Conservation (phyloP, 768 basidiomycete genomes). For the Russula abietina region DNA sequence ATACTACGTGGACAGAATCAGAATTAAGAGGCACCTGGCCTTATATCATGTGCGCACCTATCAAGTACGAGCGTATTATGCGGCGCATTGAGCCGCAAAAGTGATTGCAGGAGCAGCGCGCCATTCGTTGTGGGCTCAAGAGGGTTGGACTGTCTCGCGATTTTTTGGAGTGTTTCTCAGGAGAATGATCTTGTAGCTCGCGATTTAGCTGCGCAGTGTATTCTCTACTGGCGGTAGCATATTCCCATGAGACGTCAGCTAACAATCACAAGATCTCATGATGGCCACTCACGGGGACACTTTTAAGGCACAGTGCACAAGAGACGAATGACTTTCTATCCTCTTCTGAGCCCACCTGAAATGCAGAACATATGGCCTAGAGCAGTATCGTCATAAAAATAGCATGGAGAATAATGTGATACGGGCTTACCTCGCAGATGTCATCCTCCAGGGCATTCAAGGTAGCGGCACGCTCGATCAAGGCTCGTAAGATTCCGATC, state of each 20-base stretch:
- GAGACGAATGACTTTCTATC: slow-evolving; percentile 18
- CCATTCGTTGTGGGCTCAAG: slow-evolving; percentile 76
- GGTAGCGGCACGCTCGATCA: slow-evolving; percentile 58
- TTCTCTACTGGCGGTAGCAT: slow-evolving; percentile 21
- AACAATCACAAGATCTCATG: not conserved
- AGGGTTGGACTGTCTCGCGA: slow-evolving; percentile 29
- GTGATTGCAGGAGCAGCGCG: slow-evolving; percentile 77
- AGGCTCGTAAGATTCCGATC: slow-evolving; percentile 70
- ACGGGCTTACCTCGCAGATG: slow-evolving; percentile 22
- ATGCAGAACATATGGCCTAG: slow-evolving; percentile 25
- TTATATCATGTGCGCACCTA: slow-evolving; percentile 42
- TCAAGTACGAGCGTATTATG: slow-evolving; percentile 63
- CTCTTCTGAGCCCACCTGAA: slow-evolving; percentile 17
- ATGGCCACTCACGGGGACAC: slow-evolving; percentile 9
- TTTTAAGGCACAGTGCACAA: slow-evolving; percentile 19
- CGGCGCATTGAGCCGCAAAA: slow-evolving; percentile 62
- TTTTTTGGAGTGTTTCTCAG: slow-evolving; percentile 24
- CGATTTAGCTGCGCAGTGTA: slow-evolving; percentile 1
- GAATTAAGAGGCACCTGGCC: not conserved
- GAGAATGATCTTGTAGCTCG: slow-evolving; percentile 10
- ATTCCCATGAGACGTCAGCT: slow-evolving; percentile 23
- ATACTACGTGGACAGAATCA: slow-evolving; percentile 41
- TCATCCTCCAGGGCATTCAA: slow-evolving; percentile 15
- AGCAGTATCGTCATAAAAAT: slow-evolving; percentile 18
- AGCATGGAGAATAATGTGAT: not conserved